Base-by-base conservation (phyloP, 208 protist species). In the Leishmania arabica region DNA sequence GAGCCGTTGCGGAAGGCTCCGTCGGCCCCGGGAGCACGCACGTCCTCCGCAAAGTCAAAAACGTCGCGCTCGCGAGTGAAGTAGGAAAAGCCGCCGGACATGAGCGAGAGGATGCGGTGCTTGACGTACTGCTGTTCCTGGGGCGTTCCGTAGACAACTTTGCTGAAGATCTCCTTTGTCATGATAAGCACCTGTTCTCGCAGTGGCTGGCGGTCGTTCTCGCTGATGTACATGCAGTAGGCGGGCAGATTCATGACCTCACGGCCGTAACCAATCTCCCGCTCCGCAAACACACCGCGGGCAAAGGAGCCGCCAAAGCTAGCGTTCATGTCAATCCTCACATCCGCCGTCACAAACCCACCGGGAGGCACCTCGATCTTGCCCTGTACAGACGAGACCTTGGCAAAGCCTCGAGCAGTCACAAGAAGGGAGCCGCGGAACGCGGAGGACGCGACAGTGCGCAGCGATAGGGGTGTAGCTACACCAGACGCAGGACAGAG, bases 1-100 rank as follows among this genome's bases (percentile, higher is more conserved):
- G 90, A 80, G 13, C 90, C 93, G 71, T 94, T 95, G 65, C 85
- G 85, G 53, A 95, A 84, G 53, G 85, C 88, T 19, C 90, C 90
- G 13, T 90, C 88, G 47, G 87, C 37, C 5, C 91, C 91, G 3
- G 91, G 90, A 1, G 89, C 87, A 3, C 89, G 91, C 58, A 97
- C 91, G 69, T 94, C 90, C 73, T 94, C 90, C 13, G 91, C 91
- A 88, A 97, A 97, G 77, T 94, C 90, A 78, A 93, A 95, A 6
- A 97, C 93, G 68, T 97, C 93, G 68, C 87, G 88, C 78, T 97
- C 93, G 24, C 93, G 89, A n/a, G 91, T 93, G 62, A 97, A 97
- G 80, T 95, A 95, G 27, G 91, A 95, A 73, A 92, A 92, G 47
- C 93, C 93, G 72, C 93, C 93, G 0, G 93, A 94, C 92, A 95